phyloP scores from a whole-genome alignment of 805 yeast species.

The Myxozyma mucilagina region DNA sequence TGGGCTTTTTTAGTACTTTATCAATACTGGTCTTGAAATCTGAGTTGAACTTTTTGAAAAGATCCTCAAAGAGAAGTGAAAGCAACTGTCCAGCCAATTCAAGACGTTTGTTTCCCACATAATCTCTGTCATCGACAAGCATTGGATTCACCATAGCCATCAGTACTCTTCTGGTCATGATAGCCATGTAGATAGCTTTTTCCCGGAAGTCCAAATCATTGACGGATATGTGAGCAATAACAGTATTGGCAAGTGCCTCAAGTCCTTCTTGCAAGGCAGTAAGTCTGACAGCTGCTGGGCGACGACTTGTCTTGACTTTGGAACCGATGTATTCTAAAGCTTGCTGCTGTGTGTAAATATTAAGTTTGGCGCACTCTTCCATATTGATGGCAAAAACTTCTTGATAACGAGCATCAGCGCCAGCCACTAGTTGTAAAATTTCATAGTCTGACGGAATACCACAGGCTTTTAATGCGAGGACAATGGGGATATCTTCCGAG shows the following conservation, averaged over 20 bases:
- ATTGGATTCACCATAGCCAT: constrained; percentile 94
- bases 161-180: constrained; percentile 94
- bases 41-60: constrained; percentile 91
- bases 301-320: constrained; percentile 88
- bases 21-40: constrained; percentile 95
- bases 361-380: constrained; percentile 86
- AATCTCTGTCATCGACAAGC: constrained; percentile 98
- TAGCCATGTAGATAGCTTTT: constrained; percentile 89
- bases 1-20: constrained; percentile 89
- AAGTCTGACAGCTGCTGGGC: constrained; percentile 78
- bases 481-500: constrained; percentile 93
- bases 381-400: constrained; percentile 90
- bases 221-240: constrained; percentile 91
- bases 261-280: constrained; percentile 88
- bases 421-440: constrained; percentile 91
- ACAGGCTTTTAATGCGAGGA: constrained; percentile 87
- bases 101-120: constrained; percentile 95
- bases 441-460: constrained; percentile 91
- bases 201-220: constrained; percentile 83
- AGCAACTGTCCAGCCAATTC: constrained; percentile 97
- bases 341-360: constrained; percentile 87
- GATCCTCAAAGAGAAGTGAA: constrained; percentile 92
- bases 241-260: constrained; percentile 85
- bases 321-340: constrained; percentile 90
- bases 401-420: constrained; percentile 82